Evolutionary conservation across 2,329 filamentous ascomycete genomes (phyloP), one percentile per base, ranked within the genome.

Genomic region (Drechslera avenae): DNA sequence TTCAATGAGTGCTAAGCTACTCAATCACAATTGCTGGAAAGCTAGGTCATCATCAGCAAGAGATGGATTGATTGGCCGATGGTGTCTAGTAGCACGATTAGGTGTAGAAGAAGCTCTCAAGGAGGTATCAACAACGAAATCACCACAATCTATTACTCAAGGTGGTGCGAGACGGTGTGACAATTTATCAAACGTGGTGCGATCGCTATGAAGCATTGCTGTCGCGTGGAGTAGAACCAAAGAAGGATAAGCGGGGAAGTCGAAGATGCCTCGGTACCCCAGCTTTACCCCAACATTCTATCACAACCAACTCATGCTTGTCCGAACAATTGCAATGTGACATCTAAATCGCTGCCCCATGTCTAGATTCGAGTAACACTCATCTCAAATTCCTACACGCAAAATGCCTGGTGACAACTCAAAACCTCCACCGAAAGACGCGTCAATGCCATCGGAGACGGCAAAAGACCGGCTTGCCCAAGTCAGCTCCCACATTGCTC

Each of bases 391-490:
- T 23, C 8, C 16, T 19, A 9, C 18, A 5, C 33, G 9, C 10
- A 26, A 13, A 26, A 72, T 72, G 69, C 61, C 65, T 13, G 62
- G 54, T 19, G 62, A 69, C 45, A 56, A 60, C 4, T 41, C 52
- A 14, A 41, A 62, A 1, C 6, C 54, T 4, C 6, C 46, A 3
- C 31, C 52, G 4, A 61, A 61, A 30, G 53, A 63, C 55, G 59
- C 59, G 51, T 50, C 60, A n/a, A 57, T 42, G 33, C 51, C 59
- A 41, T 59, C 62, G 12, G 42, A 57, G 13, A 54, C 57, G 31
- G 79, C 78, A 5, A 67, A 69, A 40, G 68, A 76, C 40, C 75
- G 81, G 8, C 74, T 83, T 21, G 69, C 70, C 23, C 79, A 82
- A 62, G 73, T 83, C 42, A 76, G 74, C 17, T 72, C 73, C 3